These are phyloP conservation scores for Leccinum uliginosum DNA, from an alignment of 768 basidiomycete species.

Conservation along the genomic window DNA sequence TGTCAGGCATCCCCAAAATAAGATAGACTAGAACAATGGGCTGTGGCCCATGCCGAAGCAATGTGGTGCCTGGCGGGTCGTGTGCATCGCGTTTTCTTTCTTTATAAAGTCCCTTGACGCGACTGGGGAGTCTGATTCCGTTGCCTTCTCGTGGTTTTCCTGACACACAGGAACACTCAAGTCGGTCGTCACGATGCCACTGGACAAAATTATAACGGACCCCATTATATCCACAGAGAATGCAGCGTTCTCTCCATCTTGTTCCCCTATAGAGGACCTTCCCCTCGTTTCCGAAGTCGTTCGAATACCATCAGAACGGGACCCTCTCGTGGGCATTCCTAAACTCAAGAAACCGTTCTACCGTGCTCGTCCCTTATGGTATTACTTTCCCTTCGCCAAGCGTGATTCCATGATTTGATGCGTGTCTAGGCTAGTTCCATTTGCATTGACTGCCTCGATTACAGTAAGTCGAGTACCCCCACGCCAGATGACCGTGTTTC, in stretches of 20 bases:
- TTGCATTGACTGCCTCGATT: constrained; percentile 60
- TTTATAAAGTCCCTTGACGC: constrained; percentile 19
- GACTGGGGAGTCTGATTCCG: background rate
- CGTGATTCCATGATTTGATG: constrained; percentile 5
- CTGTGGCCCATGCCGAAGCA: constrained; percentile 8
- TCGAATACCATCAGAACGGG: constrained; percentile 27
- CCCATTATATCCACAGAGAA: constrained; percentile 35
- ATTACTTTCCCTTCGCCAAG: constrained; percentile 2
- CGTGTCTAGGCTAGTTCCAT: constrained; percentile 60
- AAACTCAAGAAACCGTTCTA: constrained; percentile 43
- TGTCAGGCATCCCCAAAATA: background rate
- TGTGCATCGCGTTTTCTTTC: constrained; percentile 18
- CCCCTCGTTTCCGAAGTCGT: constrained; percentile 4
- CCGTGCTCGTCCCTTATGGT: constrained; percentile 48
- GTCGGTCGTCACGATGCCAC: constrained; percentile 14
- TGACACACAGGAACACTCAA: background rate
- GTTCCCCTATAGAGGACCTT: constrained; percentile 20
- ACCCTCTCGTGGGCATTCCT: constrained; percentile 28
- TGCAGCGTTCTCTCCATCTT: constrained; percentile 22
- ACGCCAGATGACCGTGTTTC: background rate
- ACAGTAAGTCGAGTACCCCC: constrained; percentile 44
- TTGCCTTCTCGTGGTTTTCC: constrained; percentile 7
- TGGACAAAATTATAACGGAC: constrained; percentile 31
- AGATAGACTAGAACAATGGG: background rate
- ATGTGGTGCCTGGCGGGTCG: constrained; percentile 15